Percentiles rank a stretch among this genome's conserved stretches.
Conservation (phyloP, 139 green algal species). For the Medakamo hakoo region DNA sequence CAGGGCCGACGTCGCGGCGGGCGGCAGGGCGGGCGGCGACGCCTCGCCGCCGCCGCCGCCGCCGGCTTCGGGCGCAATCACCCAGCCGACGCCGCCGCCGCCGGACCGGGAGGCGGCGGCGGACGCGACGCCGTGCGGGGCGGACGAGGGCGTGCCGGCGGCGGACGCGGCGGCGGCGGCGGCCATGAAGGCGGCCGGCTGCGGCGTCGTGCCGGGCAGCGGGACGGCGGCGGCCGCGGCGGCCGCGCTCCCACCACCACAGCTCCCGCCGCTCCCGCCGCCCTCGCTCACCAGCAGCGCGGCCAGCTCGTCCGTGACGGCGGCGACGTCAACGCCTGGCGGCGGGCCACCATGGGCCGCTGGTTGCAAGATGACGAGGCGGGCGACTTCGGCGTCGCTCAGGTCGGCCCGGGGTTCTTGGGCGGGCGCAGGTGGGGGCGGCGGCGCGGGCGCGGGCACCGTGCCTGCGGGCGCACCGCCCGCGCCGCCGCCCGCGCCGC, state of each 20-base stretch:
- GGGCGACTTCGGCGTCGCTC: slow-evolving; percentile 26
- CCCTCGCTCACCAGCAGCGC: too few relatives aligned
- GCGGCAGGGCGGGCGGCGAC: background rate
- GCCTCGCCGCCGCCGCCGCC: too few relatives aligned
- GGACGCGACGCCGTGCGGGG: too few relatives aligned
- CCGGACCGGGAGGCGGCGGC: background rate
- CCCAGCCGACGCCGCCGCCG: background rate
- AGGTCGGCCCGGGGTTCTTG: slow-evolving; percentile 4
- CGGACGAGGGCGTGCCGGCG: background rate
- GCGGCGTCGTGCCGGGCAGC: too few relatives aligned
- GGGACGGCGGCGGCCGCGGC: too few relatives aligned
- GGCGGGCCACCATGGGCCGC: background rate
- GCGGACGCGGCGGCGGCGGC: too few relatives aligned
- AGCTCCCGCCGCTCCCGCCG: too few relatives aligned
- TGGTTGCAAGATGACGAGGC: slow-evolving; percentile 50
- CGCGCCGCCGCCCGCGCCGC: too few relatives aligned
- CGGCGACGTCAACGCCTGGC: too few relatives aligned
- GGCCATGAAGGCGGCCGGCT: background rate
- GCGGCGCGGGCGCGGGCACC: slow-evolving; percentile 3
- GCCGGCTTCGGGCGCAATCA: background rate
- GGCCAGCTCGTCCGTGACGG: too few relatives aligned
- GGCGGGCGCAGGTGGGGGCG: background rate
- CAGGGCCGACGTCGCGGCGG: background rate
- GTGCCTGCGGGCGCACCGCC: too few relatives aligned
- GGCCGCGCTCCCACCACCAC: too few relatives aligned